Evolutionary conservation across 495 filamentous ascomycete species (phyloP).

Genomic region (Penicillium desertorum): DNA sequence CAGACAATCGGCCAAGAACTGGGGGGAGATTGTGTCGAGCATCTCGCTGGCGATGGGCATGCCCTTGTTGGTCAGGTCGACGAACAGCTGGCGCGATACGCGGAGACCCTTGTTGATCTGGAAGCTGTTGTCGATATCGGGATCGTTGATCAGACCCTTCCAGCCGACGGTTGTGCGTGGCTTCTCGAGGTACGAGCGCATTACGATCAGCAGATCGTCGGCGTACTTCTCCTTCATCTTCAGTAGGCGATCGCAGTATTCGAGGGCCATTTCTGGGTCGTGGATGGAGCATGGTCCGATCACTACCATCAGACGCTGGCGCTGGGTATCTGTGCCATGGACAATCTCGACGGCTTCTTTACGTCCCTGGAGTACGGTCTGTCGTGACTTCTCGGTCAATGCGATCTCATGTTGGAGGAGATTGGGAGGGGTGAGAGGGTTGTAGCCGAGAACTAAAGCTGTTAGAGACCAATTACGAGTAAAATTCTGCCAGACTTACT

Average conservation of each 20-base stretch:
- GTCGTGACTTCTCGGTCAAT: conserved; percentile 71
- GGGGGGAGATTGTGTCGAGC: conserved; percentile 97
- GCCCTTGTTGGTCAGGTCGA: conserved; percentile 88
- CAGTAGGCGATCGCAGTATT: conserved; percentile 86
- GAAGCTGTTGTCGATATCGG: conserved; percentile 97
- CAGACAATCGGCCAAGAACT: conserved; percentile 93
- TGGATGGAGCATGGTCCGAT: conserved; percentile 98
- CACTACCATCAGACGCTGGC: conserved; percentile 81
- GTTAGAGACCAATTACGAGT: conserved; percentile 8
- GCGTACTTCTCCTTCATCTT: conserved; percentile 85
- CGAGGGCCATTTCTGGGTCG: conserved; percentile 85
- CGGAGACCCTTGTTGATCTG: conserved; percentile 97
- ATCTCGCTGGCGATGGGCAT: conserved; percentile 99
- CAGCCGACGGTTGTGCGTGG: conserved; percentile 97
- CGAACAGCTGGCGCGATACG: conserved; percentile 84
- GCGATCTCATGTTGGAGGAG: conserved; percentile 94
- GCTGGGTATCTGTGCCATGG: conserved; percentile 68
- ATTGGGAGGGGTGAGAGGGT: conserved; percentile 89
- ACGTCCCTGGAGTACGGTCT: conserved; percentile 77
- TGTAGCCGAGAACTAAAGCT: conserved; percentile 76
- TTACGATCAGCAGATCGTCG: conserved; percentile 88
- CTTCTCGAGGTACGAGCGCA: conserved; percentile 99
- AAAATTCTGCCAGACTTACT: conserved; percentile 53
- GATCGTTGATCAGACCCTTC: conserved; percentile 99
- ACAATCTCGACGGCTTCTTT: conserved; percentile 80